Conservation (phyloP, 129 eudicot genomes). For the Tagetes erecta region DNA sequence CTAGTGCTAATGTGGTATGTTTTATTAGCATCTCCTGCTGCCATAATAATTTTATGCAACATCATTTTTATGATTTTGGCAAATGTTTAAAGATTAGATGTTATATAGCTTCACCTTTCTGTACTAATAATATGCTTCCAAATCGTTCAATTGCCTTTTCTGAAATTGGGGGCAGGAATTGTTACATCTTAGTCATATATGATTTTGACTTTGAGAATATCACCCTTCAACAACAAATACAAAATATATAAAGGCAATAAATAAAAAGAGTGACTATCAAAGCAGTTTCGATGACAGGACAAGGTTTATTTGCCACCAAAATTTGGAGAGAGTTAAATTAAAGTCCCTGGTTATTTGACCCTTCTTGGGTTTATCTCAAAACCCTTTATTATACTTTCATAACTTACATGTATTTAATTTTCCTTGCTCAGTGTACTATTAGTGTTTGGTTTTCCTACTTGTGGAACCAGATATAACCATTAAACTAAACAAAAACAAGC, state of each 20-base stretch:
- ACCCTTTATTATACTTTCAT: background rate
- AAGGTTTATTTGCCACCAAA: background rate
- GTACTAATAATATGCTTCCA: background rate
- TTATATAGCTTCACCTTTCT: background rate
- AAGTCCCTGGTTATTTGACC: background rate
- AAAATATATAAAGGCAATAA: background rate
- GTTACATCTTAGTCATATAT: background rate
- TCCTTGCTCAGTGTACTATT: constrained; percentile 5
- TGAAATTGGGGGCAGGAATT: background rate
- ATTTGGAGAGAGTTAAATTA: background rate
- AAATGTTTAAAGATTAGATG: no score
- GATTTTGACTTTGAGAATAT: background rate
- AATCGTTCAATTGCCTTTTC: background rate
- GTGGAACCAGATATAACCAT: background rate
- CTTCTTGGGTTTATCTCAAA: background rate
- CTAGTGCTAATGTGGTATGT: background rate
- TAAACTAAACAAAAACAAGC: background rate
- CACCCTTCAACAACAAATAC: background rate
- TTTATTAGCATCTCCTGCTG: background rate
- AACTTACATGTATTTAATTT: background rate
- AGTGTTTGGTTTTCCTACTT: constrained; percentile 2
- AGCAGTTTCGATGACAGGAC: background rate
- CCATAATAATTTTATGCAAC: background rate
- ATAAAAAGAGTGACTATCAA: background rate
- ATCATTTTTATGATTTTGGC: background rate